Evolutionary conservation across 2,329 filamentous ascomycete species (phyloP), one percentile per base, ranked within the genome.

Genomic region (Epichloe scottii): DNA sequence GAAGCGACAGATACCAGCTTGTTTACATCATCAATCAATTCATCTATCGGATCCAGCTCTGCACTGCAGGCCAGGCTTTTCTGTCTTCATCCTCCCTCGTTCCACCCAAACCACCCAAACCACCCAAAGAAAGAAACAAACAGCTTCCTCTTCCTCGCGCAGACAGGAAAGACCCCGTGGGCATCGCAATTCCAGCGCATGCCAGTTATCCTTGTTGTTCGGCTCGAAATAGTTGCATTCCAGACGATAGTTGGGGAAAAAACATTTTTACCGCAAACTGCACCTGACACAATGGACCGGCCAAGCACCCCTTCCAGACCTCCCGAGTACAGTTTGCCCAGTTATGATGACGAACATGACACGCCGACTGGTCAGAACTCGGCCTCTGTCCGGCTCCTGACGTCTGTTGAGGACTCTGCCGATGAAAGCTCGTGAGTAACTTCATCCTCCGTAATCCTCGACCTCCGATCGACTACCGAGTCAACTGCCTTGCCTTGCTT

Each of bases 351-450:
- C 49, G 76, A 79, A 26, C 68, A 75, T 57, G 68, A 71, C 55
- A 73, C 70, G 30, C 71, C 71, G 17, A 68, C 68, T 39, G 69
- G 70, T 53, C 67, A 71, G 51, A 76, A 75, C 60, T 66, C 72
- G 43, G 73, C 79, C 35, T 76, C 73, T 54, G 74, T 84, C 50
- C 74, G 81, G 59, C 68, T 84, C 59, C 68, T 84, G 67, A 83
- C 79, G 49, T 82, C 78, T 6, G 72, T 80, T 63, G 80, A 83
- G 60, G 79, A 81, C 45, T 67, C 74, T n/a, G 57, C 62, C 59
- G 69, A 68, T 67, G 71, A 55, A 51, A 67, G 71, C 62, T 71
- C 75, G 78, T 82, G 82, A 71, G 79, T 82, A 68, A 60, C 62
- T 56, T 46, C 40, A 21, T n/a, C 26, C 15, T 33, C 41, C 39